Evolutionary conservation across 768 basidiomycete species (phyloP).

Genomic region (Calocybe indica): DNA sequence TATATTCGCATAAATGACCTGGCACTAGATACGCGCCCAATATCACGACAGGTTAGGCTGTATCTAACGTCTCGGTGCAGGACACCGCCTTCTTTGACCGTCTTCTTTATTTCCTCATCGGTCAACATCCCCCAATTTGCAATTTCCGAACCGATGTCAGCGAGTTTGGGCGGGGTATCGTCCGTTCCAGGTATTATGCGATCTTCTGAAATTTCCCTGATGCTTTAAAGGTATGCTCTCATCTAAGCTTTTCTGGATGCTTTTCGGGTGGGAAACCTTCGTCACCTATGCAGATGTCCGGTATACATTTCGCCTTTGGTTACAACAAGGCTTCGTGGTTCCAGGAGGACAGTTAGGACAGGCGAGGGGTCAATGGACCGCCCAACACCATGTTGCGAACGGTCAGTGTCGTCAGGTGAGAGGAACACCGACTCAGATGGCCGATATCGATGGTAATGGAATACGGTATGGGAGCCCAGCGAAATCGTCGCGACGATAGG

Average conservation of each 20-base stretch:
- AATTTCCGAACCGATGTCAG: slow-evolving; percentile 28
- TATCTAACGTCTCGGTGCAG: slow-evolving; percentile 58
- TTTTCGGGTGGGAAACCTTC: not conserved
- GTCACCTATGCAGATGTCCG: slow-evolving; percentile 68
- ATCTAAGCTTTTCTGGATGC: slow-evolving; percentile 27
- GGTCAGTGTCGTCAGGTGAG: slow-evolving; percentile 5
- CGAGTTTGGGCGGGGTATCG: slow-evolving; percentile 18
- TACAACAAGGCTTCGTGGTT: slow-evolving; percentile 82
- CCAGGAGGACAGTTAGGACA: slow-evolving; percentile 67
- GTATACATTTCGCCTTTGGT: slow-evolving; percentile 66
- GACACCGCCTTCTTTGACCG: slow-evolving; percentile 40
- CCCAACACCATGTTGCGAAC: slow-evolving; percentile 27
- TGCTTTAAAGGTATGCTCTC: slow-evolving; percentile 34
- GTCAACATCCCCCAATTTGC: slow-evolving; percentile 56
- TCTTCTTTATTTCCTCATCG: slow-evolving; percentile 28
- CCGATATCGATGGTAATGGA: slow-evolving; percentile 75
- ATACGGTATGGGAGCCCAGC: slow-evolving; percentile 74
- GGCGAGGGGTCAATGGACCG: slow-evolving; percentile 60
- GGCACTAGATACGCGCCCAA: slow-evolving; percentile 50
- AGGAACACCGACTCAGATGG: slow-evolving; percentile 9
- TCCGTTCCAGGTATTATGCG: slow-evolving; percentile 18
- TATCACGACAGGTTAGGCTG: slow-evolving; percentile 84
- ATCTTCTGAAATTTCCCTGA: slow-evolving; percentile 42
- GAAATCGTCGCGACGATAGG: slow-evolving; percentile 91
- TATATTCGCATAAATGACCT: slow-evolving; percentile 20